Evolutionary conservation across 176 grass and related monocot species (phyloP), one percentile per base, ranked within the genome.

Genomic region (Bolboschoenus planiculmis): DNA sequence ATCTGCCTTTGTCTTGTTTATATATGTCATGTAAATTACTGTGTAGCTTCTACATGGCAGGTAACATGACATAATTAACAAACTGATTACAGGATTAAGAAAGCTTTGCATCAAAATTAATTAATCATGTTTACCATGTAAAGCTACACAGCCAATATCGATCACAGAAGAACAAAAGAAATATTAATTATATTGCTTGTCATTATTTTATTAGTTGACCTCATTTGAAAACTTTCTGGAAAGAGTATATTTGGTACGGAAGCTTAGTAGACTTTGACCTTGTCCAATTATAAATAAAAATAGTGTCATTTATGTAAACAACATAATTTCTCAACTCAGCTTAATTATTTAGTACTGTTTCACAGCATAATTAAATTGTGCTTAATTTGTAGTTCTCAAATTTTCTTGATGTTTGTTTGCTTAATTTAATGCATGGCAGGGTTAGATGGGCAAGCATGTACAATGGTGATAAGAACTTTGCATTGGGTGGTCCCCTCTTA

Each of bases 401-500:
- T 29, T 30, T 75, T 29, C 10, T 77, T 39, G 3, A 7, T 60
- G 0, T 56, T n/a, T 59, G 21, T 53, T 30, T 30, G 6, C 68
- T 66, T 7, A 33, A 13, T 20, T 88, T 33, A n/a, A n/a, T n/a
- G n/a, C n/a, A n/a, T n/a, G n/a, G n/a, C 71, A 99, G 96, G 91
- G 23, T 81, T 78, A 61, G 90, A 89, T 34, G 96, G 96, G 0
- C 70, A 95, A 60, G 34, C 96, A 10, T 99, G 96, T 65, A 99
- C 96, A 26, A 93, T 95, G 91, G 87, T 99, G 55, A 85, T 99
- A 55, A 61, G 96, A 75, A 99, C 96, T 1, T 75, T 93, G 75
- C 96, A 99, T 57, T 99, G 96, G 96, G 92, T 92, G 50, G 92
- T 99, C 46, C 96, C 96, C 8, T 99, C 96, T 34, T 99, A 99